Evolutionary conservation across 2,329 filamentous ascomycete genomes (phyloP).

Genomic region (Cercospora nicotianae): DNA sequence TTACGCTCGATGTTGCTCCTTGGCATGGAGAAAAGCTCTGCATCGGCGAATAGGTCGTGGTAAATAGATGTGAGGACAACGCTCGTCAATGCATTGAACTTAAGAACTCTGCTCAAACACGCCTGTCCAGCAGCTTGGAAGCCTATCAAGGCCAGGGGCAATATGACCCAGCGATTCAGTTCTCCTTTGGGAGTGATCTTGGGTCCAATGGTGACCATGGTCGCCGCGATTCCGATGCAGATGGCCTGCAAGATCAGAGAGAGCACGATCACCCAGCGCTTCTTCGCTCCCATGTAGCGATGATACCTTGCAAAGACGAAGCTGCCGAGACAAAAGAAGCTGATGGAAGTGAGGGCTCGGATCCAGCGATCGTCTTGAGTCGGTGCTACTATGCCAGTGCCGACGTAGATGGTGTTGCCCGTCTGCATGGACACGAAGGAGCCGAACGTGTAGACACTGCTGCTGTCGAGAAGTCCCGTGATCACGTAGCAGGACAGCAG

Average conservation of each 20-base stretch:
- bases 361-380: conserved; percentile 60
- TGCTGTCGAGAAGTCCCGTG: conserved; percentile 75
- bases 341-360: conserved; percentile 69
- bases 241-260: conserved; percentile 45
- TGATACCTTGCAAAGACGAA: conserved; percentile 71
- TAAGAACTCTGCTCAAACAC: conserved; percentile 68
- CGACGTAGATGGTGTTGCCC: conserved; percentile 75
- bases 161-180: conserved; percentile 49
- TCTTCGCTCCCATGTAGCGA: conserved; percentile 60
- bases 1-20: conserved; percentile 55
- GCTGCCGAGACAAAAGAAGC: conserved; percentile 70
- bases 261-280: conserved; percentile 62
- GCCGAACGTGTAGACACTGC: conserved; percentile 73
- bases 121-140: conserved; percentile 79
- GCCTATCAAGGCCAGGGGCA: conserved; percentile 68
- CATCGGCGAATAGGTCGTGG: conserved; percentile 74
- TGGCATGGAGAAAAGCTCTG: conserved; percentile 47
- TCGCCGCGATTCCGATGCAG: conserved; percentile 44
- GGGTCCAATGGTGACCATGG: conserved; percentile 46
- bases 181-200: conserved; percentile 22
- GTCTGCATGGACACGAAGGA: conserved; percentile 85
- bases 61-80: conserved; percentile 81
- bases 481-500: conserved; percentile 73
- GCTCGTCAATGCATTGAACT: conserved; percentile 70
- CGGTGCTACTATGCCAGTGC: conserved; percentile 64